phyloP scores from a whole-genome alignment of 345 rosid genomes.

The Rhodamnia rubescens region DNA sequence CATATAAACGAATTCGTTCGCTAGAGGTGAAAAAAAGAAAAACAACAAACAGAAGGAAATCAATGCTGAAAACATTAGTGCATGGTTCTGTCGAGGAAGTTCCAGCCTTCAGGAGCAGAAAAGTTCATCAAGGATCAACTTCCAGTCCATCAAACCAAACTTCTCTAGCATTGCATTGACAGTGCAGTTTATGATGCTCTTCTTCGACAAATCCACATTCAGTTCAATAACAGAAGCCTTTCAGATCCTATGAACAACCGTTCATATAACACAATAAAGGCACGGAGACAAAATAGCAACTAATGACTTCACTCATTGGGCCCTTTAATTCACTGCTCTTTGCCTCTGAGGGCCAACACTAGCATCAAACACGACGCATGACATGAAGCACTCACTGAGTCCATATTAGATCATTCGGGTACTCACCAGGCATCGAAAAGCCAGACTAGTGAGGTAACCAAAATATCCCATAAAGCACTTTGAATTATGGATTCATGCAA shows the following conservation, averaged over 20 bases:
- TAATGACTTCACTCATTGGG: neutral
- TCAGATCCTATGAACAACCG: neutral
- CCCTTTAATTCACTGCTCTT: neutral
- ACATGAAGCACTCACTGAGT: neutral
- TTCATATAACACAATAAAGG: neutral
- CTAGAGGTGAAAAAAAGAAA: neutral
- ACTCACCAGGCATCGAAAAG: neutral
- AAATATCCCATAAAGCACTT: neutral
- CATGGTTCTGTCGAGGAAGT: neutral
- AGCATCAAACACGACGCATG: neutral
- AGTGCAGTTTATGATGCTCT: neutral
- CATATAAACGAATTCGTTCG: neutral
- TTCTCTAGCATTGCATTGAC: neutral
- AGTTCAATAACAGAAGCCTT: neutral
- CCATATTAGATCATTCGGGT: neutral
- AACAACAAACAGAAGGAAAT: neutral
- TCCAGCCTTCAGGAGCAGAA: neutral
- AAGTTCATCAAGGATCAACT: neutral
- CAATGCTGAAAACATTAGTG: neutral
- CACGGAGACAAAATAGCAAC: neutral
- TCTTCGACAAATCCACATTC: neutral
- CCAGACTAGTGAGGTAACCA: neutral
- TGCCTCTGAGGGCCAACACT: neutral
- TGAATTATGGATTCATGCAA: neutral
- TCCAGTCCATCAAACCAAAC: neutral